A percentile compares a stretch with the other conserved stretches of the same genome.
Conservation (phyloP, 371 early-diverging fungal genomes). For the Conidiobolus incongruus region DNA sequence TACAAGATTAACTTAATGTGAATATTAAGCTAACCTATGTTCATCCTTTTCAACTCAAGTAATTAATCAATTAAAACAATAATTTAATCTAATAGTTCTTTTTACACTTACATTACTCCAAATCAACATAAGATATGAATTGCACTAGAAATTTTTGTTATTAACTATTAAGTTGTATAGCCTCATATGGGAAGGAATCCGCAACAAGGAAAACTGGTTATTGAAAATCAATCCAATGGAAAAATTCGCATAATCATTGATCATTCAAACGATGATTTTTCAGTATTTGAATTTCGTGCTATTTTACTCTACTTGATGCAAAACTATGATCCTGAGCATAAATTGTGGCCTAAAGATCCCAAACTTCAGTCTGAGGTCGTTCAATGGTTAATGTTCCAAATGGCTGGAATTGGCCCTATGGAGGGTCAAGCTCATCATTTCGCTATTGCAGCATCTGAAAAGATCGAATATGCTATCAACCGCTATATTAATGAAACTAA, state of each 20-base stretch:
- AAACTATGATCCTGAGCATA: slow-evolving; percentile 19
- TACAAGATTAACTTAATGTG: no score
- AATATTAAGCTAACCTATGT: no score
- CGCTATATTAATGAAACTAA: neutral
- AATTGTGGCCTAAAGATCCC: slow-evolving; percentile 14
- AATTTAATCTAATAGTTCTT: no score
- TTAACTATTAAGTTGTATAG: no score
- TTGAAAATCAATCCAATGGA: slow-evolving; percentile 27
- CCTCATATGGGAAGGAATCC: no score
- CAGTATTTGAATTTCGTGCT: slow-evolving; percentile 22
- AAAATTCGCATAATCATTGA: slow-evolving; percentile 17
- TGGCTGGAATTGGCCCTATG: slow-evolving; percentile 14
- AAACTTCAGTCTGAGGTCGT: slow-evolving; percentile 12
- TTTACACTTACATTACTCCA: no score
- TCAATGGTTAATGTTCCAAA: slow-evolving; percentile 11
- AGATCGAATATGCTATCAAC: slow-evolving; percentile 1
- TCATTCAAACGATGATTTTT: slow-evolving; percentile 14
- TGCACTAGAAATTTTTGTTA: no score
- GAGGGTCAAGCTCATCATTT: slow-evolving; percentile 3
- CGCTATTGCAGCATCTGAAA: neutral
- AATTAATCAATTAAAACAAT: no score
- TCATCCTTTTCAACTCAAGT: no score
- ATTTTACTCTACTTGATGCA: slow-evolving; percentile 22
- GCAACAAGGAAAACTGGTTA: slow-evolving; percentile 22
- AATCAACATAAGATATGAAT: no score